phyloP scores from a whole-genome alignment of 805 yeast species.

The Pichia ethanolica region DNA sequence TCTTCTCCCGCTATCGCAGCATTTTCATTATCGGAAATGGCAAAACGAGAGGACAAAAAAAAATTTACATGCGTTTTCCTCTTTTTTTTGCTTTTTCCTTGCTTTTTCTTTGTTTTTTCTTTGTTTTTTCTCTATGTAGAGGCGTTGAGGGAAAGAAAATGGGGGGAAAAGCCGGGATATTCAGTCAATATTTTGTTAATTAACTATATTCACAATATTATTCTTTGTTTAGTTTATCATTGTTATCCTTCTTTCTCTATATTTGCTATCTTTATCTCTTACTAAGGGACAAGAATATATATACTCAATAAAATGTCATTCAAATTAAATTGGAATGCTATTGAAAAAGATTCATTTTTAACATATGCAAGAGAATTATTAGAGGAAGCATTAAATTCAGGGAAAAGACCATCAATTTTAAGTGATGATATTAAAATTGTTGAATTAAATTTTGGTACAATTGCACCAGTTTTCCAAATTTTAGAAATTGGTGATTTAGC shows the following conservation, averaged over 20 bases:
- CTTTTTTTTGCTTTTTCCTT: too few species aligned
- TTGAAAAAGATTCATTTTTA: conserved; percentile 57
- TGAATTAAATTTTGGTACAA: conserved; percentile 65
- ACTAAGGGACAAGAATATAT: background rate
- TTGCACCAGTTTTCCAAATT: conserved; percentile 70
- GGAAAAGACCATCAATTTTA: conserved; percentile 60
- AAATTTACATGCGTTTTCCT: too few species aligned
- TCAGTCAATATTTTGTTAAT: too few species aligned
- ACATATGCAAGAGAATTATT: conserved; percentile 57
- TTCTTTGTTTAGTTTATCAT: too few species aligned
- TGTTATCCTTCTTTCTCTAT: too few species aligned
- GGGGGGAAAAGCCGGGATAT: background rate
- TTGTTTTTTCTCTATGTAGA: background rate
- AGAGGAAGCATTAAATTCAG: conserved; percentile 67
- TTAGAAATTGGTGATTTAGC: conserved; percentile 79
- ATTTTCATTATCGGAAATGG: too few species aligned
- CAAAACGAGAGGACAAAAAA: too few species aligned
- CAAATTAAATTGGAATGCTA: conserved; percentile 67
- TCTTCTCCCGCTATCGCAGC: too few species aligned
- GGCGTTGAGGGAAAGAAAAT: too few species aligned
- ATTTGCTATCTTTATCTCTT: too few species aligned
- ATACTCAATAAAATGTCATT: conserved; percentile 53
- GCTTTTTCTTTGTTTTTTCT: too few species aligned
- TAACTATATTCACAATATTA: too few species aligned
- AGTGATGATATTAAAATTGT: conserved; percentile 62